Evolutionary conservation across 345 rosid species (phyloP).

Genomic region (Isatis tinctoria): DNA sequence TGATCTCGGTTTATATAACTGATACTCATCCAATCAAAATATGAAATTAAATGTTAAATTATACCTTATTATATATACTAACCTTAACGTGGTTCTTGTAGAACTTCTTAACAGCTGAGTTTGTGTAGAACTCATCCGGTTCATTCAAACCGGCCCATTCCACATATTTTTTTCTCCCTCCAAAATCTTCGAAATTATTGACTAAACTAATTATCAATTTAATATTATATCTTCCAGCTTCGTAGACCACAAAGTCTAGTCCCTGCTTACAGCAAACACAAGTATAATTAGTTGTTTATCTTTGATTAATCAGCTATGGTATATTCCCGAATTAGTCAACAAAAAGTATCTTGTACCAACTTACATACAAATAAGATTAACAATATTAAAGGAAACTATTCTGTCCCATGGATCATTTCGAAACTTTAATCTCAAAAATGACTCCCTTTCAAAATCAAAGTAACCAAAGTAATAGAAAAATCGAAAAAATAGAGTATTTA

Average conservation of each 20-base stretch:
- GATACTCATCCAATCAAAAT: conserved; percentile 2
- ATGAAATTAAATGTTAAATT: background rate
- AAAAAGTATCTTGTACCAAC: background rate
- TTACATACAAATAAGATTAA: background rate
- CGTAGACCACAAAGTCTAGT: conserved; percentile 68
- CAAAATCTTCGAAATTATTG: conserved; percentile 60
- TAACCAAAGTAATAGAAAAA: no score
- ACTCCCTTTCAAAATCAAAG: no score
- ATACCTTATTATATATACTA: background rate
- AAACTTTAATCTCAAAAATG: no score
- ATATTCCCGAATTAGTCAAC: background rate
- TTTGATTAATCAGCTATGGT: background rate
- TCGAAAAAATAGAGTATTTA: no score
- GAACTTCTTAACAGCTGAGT: conserved; percentile 42
- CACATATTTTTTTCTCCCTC: conserved; percentile 60
- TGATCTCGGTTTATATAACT: background rate
- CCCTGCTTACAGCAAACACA: conserved; percentile 38
- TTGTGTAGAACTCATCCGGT: conserved; percentile 66
- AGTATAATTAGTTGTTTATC: background rate
- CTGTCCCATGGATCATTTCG: no score
- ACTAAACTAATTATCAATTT: conserved; percentile 60
- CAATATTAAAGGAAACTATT: background rate
- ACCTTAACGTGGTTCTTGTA: conserved; percentile 76
- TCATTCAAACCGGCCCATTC: conserved; percentile 50
- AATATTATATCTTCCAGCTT: conserved; percentile 49